A percentile compares a stretch with the other conserved stretches of the same genome.
These are phyloP conservation scores for Graphiopsis chlorocephala DNA, from an alignment of 2,329 filamentous ascomycete genomes.

Conservation along the genomic window DNA sequence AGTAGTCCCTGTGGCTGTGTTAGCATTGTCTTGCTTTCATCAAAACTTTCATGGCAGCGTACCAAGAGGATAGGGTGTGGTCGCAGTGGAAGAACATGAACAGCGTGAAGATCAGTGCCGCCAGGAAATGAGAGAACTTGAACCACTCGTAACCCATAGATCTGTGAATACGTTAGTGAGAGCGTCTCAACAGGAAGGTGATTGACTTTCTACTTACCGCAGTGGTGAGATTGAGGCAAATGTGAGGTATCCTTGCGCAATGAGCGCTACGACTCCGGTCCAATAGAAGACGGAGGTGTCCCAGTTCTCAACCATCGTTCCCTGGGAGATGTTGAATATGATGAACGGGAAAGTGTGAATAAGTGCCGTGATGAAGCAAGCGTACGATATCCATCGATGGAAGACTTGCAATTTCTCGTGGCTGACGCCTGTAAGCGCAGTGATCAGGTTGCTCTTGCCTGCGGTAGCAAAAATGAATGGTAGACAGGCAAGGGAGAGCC, in stretches of 20 bases:
- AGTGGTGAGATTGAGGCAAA: constrained; percentile 53
- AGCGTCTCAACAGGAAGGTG: background rate
- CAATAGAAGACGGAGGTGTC: constrained; percentile 49
- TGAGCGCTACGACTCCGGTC: constrained; percentile 55
- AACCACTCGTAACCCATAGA: constrained; percentile 60
- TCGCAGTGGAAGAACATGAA: constrained; percentile 63
- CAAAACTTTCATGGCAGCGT: background rate
- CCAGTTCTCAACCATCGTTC: constrained; percentile 50
- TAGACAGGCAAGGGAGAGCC: constrained; percentile 51
- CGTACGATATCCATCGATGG: constrained; percentile 55
- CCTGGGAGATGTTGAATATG: constrained; percentile 49
- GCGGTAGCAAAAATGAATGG: constrained; percentile 47
- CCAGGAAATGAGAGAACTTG: constrained; percentile 55
- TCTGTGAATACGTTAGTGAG: constrained; percentile 31
- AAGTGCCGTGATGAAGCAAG: constrained; percentile 56
- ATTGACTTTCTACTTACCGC: constrained; percentile 39
- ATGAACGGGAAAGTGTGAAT: constrained; percentile 62
- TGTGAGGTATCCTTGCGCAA: constrained; percentile 56
- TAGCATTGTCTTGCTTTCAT: constrained; percentile 33
- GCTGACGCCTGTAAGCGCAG: constrained; percentile 53
- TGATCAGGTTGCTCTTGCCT: constrained; percentile 57
- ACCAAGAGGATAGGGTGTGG: constrained; percentile 54
- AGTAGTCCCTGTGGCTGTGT: constrained; percentile 47
- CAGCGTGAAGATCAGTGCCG: constrained; percentile 54
- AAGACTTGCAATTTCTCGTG: constrained; percentile 59